phyloP scores from a whole-genome alignment of 2,329 filamentous ascomycete species.

The Colletotrichum musicola region DNA sequence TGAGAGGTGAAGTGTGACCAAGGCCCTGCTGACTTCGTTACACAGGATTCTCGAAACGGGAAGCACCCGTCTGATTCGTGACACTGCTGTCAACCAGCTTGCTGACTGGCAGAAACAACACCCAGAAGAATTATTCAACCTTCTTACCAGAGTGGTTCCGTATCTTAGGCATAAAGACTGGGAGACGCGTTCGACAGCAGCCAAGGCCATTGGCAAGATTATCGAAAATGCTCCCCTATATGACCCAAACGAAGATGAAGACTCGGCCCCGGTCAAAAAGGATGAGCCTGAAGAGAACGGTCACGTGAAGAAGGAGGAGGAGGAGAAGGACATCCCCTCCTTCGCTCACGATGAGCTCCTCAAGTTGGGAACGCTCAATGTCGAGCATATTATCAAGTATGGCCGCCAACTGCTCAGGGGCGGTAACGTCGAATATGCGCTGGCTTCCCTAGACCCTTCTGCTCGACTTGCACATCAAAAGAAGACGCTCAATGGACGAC shows the following conservation, averaged over 20 bases:
- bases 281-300: constrained; percentile 57
- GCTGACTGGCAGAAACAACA: constrained; percentile 99
- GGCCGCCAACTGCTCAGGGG: constrained; percentile 89
- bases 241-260: constrained; percentile 86
- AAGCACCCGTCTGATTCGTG: constrained; percentile 94
- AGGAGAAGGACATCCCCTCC: constrained; percentile 61
- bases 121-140: constrained; percentile 96
- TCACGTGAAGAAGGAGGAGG: constrained; percentile 73
- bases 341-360: constrained; percentile 73
- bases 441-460: constrained; percentile 85
- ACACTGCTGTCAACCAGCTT: constrained; percentile 95
- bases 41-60: constrained; percentile 94
- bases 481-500: constrained; percentile 83
- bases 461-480: constrained; percentile 88
- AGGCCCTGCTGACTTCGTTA: constrained; percentile 29
- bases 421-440: constrained; percentile 85
- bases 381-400: constrained; percentile 82
- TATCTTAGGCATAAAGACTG: constrained; percentile 96
- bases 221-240: constrained; percentile 88
- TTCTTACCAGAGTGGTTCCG: constrained; percentile 92
- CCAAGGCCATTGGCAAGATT: constrained; percentile 94
- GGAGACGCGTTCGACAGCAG: constrained; percentile 94
- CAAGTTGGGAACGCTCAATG: constrained; percentile 79
- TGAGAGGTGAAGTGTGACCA: background rate
- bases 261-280: constrained; percentile 56